These are phyloP conservation scores for Cephalotrichum gorgonifer DNA, from an alignment of 2,329 filamentous ascomycete genomes.

Conservation along the genomic window DNA sequence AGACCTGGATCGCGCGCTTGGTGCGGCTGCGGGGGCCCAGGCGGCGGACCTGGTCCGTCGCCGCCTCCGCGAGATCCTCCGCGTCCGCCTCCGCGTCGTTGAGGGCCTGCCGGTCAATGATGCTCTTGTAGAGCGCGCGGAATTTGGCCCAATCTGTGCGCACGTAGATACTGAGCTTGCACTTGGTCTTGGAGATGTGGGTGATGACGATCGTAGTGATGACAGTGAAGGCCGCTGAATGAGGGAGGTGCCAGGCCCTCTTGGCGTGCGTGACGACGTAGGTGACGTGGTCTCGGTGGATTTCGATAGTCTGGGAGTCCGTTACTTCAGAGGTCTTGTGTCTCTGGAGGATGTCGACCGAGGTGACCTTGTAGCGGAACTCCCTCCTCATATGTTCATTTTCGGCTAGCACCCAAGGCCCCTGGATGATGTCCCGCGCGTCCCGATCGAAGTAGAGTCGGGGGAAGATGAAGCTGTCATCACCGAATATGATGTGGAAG, in stretches of 20 bases:
- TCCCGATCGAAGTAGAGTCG: constrained; percentile 77
- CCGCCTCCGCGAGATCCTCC: constrained; percentile 63
- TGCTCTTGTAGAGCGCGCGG: constrained; percentile 47
- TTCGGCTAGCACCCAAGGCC: constrained; percentile 69
- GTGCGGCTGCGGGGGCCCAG: constrained; percentile 65
- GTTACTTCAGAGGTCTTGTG: constrained; percentile 52
- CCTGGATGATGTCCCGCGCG: constrained; percentile 72
- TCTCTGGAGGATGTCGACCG: constrained; percentile 54
- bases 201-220: constrained; percentile 91
- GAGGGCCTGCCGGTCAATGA: constrained; percentile 62
- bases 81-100: constrained; percentile 65
- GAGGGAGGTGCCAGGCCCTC: constrained; percentile 75
- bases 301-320: constrained; percentile 80
- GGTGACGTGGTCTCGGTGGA: constrained; percentile 64
- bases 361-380: constrained; percentile 70
- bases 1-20: constrained; percentile 69
- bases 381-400: constrained; percentile 63
- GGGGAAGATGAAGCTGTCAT: constrained; percentile 91
- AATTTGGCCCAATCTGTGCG: constrained; percentile 77
- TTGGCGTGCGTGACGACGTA: constrained; percentile 55
- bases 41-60: constrained; percentile 67
- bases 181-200: constrained; percentile 82
- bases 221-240: constrained; percentile 67
- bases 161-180: constrained; percentile 80
- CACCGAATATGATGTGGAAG: constrained; percentile 93